Percentiles rank a stretch among this genome's conserved stretches.
phyloP scores from a whole-genome alignment of 179 eudicot species.

The Spinacia oleracea region DNA sequence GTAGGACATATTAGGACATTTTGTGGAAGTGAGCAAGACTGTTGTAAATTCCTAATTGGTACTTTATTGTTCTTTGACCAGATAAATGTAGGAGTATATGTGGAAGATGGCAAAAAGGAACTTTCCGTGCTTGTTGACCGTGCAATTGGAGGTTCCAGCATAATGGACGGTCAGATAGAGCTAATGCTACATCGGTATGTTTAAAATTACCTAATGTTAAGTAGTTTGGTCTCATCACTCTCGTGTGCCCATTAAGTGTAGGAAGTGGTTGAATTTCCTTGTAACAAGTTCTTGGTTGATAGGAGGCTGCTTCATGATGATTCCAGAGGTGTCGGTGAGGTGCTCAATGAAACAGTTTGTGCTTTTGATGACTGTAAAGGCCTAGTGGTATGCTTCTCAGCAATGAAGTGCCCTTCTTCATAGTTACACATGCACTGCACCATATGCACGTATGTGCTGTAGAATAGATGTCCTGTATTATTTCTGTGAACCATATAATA shows the following conservation, averaged over 20 bases:
- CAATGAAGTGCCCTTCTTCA: not conserved
- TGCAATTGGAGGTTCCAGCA: constrained; percentile 90
- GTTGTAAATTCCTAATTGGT: not conserved
- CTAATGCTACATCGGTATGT: constrained; percentile 92
- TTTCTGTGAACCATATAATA: not conserved
- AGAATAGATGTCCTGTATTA: not conserved
- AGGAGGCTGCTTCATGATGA: constrained; percentile 93
- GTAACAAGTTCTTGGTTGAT: constrained; percentile 8
- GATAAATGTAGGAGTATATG: constrained; percentile 83
- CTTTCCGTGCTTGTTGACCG: constrained; percentile 91
- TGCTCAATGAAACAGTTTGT: constrained; percentile 80
- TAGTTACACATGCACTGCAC: not conserved
- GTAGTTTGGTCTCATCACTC: constrained; percentile 2
- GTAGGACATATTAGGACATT: not conserved
- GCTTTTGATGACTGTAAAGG: constrained; percentile 62
- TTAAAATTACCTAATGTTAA: constrained; percentile 1
- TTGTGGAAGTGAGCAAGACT: not conserved
- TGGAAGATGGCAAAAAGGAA: constrained; percentile 68
- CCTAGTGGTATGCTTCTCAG: constrained; percentile 48
- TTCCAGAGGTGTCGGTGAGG: constrained; percentile 90
- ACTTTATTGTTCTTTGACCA: constrained; percentile 29
- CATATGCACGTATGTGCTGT: not conserved
- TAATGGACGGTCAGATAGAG: constrained; percentile 88
- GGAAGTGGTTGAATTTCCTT: constrained; percentile 3
- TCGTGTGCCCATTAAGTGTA: not conserved